phyloP scores from a whole-genome alignment of 768 basidiomycete species.

The Boletus rex-veris region DNA sequence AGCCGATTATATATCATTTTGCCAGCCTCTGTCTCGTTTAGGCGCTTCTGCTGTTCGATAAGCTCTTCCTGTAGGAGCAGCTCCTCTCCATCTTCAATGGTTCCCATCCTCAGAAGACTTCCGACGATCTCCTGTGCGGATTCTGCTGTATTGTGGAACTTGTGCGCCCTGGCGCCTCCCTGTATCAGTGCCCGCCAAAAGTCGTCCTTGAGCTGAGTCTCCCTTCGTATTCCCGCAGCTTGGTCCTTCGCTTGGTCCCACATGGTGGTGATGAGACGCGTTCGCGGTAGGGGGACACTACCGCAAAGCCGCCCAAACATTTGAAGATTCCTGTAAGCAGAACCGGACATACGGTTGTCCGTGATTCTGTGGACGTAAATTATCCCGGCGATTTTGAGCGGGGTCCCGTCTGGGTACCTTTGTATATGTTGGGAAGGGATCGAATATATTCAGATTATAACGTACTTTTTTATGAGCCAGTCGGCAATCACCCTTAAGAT shows the following conservation, averaged over 20 bases:
- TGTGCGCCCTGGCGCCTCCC: background rate
- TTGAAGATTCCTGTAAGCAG: constrained; percentile 28
- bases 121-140: constrained; percentile 1
- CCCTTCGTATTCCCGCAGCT: constrained; percentile 6
- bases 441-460: background rate
- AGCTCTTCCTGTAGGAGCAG: constrained; percentile 23
- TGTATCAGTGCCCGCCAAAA: constrained; percentile 23
- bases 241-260: constrained; percentile 30
- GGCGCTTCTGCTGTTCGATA: constrained; percentile 3
- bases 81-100: background rate
- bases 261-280: constrained; percentile 38
- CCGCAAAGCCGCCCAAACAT: constrained; percentile 38
- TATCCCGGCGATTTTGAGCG: constrained; percentile 27
- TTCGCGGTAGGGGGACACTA: constrained; percentile 22
- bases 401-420: constrained; percentile 9
- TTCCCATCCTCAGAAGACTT: background rate
- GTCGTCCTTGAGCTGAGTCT: constrained; percentile 20
- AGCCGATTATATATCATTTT: constrained; percentile 15
- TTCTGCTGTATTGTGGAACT: background rate
- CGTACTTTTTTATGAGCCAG: constrained; percentile 19
- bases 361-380: constrained; percentile 35
- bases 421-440: background rate
- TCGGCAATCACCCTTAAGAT: constrained; percentile 13
- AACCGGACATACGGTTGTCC: constrained; percentile 34
- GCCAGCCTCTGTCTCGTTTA: constrained; percentile 23